phyloP scores from a whole-genome alignment of 2,329 filamentous ascomycete species.

The Fusarium nelsonii region DNA sequence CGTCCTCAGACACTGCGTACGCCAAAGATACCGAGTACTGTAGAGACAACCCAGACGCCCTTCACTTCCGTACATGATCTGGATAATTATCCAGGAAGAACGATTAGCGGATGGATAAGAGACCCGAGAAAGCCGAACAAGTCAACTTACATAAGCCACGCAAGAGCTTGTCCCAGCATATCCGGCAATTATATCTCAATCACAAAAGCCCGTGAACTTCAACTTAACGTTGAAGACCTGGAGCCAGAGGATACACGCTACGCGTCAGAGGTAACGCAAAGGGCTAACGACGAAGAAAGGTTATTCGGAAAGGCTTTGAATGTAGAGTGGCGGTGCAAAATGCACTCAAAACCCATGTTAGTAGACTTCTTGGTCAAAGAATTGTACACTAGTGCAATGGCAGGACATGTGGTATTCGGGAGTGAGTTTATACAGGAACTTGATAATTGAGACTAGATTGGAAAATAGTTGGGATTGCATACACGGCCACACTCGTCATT shows the following conservation, averaged over 20 bases:
- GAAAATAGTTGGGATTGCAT: background rate
- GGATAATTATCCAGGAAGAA: accelerated
- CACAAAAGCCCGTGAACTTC: accelerated
- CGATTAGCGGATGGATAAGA: background rate
- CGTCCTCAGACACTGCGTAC: background rate
- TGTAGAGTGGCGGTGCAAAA: background rate
- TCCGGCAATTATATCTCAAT: background rate
- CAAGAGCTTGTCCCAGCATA: accelerated
- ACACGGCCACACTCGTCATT: too few relatives aligned
- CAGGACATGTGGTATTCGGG: background rate
- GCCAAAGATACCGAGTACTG: background rate
- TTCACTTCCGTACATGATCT: accelerated
- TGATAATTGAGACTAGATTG: accelerated
- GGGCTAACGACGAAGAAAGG: accelerated
- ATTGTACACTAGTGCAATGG: accelerated
- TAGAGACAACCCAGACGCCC: background rate
- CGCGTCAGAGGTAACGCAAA: background rate
- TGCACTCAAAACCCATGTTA: accelerated
- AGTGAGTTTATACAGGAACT: accelerated
- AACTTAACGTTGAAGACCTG: accelerated
- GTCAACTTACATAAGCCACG: accelerated
- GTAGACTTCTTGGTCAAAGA: conserved; percentile 3
- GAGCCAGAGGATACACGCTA: background rate
- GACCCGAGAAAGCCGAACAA: accelerated
- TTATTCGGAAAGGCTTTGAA: background rate